phyloP scores from a whole-genome alignment of 345 rosid species.

The Mercurialis annua region DNA sequence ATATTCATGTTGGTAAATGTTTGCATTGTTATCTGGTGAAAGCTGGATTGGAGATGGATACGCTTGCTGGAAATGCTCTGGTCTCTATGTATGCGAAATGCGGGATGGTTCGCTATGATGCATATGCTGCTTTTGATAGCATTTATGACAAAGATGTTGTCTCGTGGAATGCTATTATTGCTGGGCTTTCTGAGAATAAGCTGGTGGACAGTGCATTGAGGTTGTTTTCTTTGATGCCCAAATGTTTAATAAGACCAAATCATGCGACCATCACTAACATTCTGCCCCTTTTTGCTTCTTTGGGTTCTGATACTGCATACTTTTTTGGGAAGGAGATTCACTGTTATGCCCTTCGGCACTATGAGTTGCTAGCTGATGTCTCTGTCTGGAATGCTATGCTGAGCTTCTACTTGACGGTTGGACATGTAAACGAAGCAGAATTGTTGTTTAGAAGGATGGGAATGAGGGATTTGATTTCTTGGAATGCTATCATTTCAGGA shows the following conservation, averaged over 20 bases:
- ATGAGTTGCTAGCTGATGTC: constrained; percentile 44
- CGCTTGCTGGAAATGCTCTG: constrained; percentile 71
- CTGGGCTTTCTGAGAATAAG: constrained; percentile 76
- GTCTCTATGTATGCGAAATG: constrained; percentile 80
- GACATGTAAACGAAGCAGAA: constrained; percentile 52
- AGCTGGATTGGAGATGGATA: constrained; percentile 54
- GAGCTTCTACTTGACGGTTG: constrained; percentile 66
- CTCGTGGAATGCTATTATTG: constrained; percentile 86
- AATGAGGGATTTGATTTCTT: constrained; percentile 71
- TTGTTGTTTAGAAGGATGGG: constrained; percentile 54
- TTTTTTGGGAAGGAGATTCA: constrained; percentile 61
- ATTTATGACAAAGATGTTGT: constrained; percentile 67
- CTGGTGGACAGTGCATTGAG: constrained; percentile 48
- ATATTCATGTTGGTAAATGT: constrained; percentile 46
- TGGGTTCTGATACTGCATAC: constrained; percentile 38
- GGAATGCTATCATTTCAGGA: constrained; percentile 82
- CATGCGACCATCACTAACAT: constrained; percentile 53
- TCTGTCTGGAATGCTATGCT: constrained; percentile 67
- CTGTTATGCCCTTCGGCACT: constrained; percentile 51
- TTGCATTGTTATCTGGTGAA: constrained; percentile 52
- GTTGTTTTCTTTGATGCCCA: constrained; percentile 56
- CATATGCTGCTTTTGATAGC: constrained; percentile 49
- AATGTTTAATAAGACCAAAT: constrained; percentile 48
- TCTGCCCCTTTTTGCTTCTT: constrained; percentile 57
- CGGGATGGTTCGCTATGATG: constrained; percentile 45